Evolutionary conservation across 1,139 yeast genomes (phyloP), one percentile per base, ranked within the genome.

Genomic region (Diutina neorugosa): DNA sequence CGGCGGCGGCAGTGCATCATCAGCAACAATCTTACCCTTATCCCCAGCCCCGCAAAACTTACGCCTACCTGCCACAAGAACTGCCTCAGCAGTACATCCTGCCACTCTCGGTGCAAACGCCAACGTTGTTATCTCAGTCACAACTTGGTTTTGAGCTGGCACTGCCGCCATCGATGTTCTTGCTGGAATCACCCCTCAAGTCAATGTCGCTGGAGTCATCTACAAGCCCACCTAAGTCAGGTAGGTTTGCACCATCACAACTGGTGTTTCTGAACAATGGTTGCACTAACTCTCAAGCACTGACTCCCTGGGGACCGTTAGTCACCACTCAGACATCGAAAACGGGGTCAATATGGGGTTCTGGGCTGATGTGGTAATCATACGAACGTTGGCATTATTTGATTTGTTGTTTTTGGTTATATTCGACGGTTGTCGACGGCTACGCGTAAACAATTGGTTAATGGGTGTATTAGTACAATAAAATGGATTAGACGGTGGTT

Each of bases 361-460:
- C 50, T 18, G 50, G 50, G 21, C 41, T 27, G 50, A 46, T 46
- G 50, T 46, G 50, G 50, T 46, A 20, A 46, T 16, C 8, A 12
- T 40, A 11, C 6, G 27, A 23, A 20, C 27, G 2, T 21, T 44
- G 16, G 50, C 50, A 46, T 46, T 20, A 23, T 46, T 46, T 27
- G 21, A 27, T 46, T 27, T 21, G 31, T 21, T 46, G 37, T 25
- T 16, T 16, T 25, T 46, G 37, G 37, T 27, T 23, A 44, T 20
- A 21, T 46, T 46, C 50, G 50, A 27, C 50, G 40, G 40, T 16
- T 25, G 50, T 27, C 50, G 50, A 46, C 50, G 50, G 50, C 8
- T 44, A 44, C 21, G 34, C 48, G 48, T 23, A 44, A 44, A 44
- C 31, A 23, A 43, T 14, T 46, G 31, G 37, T 23, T 46, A 46